Evolutionary conservation across 306 rosid genomes (phyloP).

Genomic region (Citrullus mucosospermus): DNA sequence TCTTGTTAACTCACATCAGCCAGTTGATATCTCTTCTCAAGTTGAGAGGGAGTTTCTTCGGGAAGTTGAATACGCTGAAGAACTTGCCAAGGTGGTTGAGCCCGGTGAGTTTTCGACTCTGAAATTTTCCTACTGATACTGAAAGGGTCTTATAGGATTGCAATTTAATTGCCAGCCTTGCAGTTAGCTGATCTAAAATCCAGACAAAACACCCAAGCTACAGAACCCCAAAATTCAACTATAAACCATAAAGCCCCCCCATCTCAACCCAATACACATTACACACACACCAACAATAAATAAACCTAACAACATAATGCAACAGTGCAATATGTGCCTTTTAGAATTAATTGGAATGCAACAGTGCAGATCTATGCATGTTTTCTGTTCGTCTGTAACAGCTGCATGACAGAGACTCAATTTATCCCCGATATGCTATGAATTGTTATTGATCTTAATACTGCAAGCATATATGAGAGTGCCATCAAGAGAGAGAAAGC

Average conservation of each 20-base stretch:
- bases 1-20: constrained; percentile 31
- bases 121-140: background rate
- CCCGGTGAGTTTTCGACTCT: constrained; percentile 47
- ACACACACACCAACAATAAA: background rate
- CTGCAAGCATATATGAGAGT: background rate
- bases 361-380: background rate
- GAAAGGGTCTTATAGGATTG: background rate
- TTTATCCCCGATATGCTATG: background rate
- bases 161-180: background rate
- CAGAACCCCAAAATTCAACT: background rate
- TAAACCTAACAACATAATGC: background rate
- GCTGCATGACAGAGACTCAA: background rate
- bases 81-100: constrained; percentile 71
- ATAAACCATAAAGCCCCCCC: background rate
- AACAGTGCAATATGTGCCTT: background rate
- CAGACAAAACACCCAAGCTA: background rate
- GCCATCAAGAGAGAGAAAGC: background rate
- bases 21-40: constrained; percentile 43
- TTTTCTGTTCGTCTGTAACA: background rate
- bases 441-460: background rate
- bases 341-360: background rate
- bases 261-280: background rate
- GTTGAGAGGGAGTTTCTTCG: constrained; percentile 76
- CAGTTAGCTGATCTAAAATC: background rate
- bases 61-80: constrained; percentile 83